Percentiles rank a stretch among this genome's conserved stretches.
Conservation (phyloP, 495 filamentous ascomycete species). For the Jackrogersella multiformis region DNA sequence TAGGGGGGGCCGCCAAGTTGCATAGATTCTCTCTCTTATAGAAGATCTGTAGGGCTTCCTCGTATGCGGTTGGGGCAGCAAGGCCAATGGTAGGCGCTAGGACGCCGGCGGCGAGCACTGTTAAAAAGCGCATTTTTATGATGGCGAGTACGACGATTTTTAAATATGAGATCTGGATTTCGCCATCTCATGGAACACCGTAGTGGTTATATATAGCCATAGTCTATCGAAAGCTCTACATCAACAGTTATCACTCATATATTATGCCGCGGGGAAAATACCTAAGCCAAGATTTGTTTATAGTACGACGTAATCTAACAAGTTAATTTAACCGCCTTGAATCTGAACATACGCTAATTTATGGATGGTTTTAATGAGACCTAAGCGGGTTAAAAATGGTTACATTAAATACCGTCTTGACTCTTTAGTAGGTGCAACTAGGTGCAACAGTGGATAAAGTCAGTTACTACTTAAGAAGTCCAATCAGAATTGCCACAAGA, state of each 20-base stretch:
- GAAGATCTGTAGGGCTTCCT: slow-evolving; percentile 28
- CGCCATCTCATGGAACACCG: slow-evolving; percentile 6
- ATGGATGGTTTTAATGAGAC: slow-evolving; percentile 41
- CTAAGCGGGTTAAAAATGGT: slow-evolving; percentile 9
- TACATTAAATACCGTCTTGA: no score
- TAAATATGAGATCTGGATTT: slow-evolving; percentile 2
- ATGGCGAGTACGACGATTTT: neutral
- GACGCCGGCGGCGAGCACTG: slow-evolving; percentile 44
- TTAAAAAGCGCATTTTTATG: slow-evolving; percentile 47
- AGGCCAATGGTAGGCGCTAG: slow-evolving; percentile 46
- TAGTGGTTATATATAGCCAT: slow-evolving; percentile 17
- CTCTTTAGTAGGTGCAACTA: no score
- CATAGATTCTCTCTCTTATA: slow-evolving; percentile 57
- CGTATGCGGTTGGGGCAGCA: slow-evolving; percentile 42
- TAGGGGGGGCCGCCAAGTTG: slow-evolving; percentile 50
- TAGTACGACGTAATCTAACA: no score
- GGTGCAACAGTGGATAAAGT: no score
- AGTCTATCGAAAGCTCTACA: no score
- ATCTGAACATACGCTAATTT: slow-evolving; percentile 39
- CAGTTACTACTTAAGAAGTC: no score
- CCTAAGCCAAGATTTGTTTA: slow-evolving; percentile 22
- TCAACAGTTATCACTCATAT: slow-evolving; percentile 4
- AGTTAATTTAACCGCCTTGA: slow-evolving; percentile 44
- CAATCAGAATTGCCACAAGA: no score
- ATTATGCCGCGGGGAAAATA: slow-evolving; percentile 41